A percentile compares a stretch with the other conserved stretches of the same genome.
Conservation (phyloP, 805 yeast genomes). For the Candida michaelii region DNA sequence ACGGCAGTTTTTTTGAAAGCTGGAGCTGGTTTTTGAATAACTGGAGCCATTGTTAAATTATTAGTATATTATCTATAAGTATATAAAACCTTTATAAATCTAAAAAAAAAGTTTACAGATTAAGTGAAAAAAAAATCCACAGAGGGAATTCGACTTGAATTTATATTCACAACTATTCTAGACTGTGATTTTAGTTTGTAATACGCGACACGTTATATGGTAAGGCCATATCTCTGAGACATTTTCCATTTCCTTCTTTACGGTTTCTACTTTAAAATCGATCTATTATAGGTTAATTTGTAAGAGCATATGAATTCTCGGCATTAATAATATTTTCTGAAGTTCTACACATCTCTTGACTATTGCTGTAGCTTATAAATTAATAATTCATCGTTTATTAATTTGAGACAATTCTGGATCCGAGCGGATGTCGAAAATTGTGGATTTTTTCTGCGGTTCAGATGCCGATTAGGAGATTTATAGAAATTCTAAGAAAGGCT, state of each 20-base stretch:
- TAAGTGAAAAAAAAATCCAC: background rate
- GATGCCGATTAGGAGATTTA: constrained; percentile 1
- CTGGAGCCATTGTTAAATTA: constrained; percentile 66
- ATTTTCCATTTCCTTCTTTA: background rate
- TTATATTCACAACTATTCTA: constrained; percentile 10
- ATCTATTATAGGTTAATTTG: background rate
- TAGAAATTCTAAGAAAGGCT: background rate
- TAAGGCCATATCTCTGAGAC: background rate
- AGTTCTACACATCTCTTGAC: no score
- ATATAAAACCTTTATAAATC: constrained; percentile 1
- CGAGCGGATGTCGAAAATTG: constrained; percentile 7
- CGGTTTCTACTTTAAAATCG: background rate
- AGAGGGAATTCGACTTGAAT: constrained; percentile 8
- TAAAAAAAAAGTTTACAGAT: constrained; percentile 2
- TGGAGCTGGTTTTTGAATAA: constrained; percentile 96
- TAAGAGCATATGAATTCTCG: no score
- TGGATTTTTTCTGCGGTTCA: constrained; percentile 3
- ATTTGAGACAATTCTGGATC: background rate
- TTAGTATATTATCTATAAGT: constrained; percentile 4
- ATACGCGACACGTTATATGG: constrained; percentile 4
- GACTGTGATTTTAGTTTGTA: constrained; percentile 13
- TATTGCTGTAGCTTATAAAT: background rate
- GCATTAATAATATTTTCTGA: no score
- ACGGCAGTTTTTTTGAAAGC: constrained; percentile 95
- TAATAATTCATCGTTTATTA: no score